phyloP scores from a whole-genome alignment of 1,284 basidiomycete genomes.

The Cutaneotrichosporon sp. region DNA sequence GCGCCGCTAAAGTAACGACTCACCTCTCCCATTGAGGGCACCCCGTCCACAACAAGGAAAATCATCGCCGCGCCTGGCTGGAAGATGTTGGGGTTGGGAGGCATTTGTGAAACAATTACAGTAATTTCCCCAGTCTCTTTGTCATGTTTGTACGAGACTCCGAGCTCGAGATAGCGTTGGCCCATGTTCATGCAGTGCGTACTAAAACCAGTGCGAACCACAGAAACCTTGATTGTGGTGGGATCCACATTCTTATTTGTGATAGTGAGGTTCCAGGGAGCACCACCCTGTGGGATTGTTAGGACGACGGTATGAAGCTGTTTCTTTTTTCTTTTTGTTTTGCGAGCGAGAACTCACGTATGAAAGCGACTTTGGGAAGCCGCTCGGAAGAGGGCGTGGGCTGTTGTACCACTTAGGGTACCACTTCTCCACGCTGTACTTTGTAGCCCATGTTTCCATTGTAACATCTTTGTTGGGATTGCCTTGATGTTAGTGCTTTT shows the following conservation, averaged over 20 bases:
- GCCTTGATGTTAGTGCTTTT: background rate
- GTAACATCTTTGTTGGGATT: conserved; percentile 72
- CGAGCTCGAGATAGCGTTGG: conserved; percentile 60
- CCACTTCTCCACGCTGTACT: conserved; percentile 47
- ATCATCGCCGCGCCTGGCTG: conserved; percentile 77
- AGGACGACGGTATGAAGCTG: no score
- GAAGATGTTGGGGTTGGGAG: conserved; percentile 77
- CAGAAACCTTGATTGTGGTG: conserved; percentile 60
- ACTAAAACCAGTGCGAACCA: conserved; percentile 85
- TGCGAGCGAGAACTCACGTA: conserved; percentile 29
- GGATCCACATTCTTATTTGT: conserved; percentile 55
- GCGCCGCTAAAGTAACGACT: background rate
- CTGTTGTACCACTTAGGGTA: conserved; percentile 55
- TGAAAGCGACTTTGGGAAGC: conserved; percentile 47
- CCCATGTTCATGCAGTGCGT: conserved; percentile 76
- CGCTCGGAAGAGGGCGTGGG: conserved; percentile 57
- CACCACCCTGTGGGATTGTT: conserved; percentile 59
- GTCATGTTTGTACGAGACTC: conserved; percentile 71
- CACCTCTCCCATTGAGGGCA: conserved; percentile 66
- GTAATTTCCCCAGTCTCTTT: conserved; percentile 62
- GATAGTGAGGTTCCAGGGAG: conserved; percentile 66
- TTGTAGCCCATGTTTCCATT: conserved; percentile 37
- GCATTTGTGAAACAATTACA: conserved; percentile 73
- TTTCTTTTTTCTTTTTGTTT: no score
- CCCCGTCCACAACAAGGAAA: conserved; percentile 72